These are phyloP conservation scores for Penicillium cosmopolitanum DNA, from an alignment of 495 filamentous ascomycete genomes.

Conservation along the genomic window DNA sequence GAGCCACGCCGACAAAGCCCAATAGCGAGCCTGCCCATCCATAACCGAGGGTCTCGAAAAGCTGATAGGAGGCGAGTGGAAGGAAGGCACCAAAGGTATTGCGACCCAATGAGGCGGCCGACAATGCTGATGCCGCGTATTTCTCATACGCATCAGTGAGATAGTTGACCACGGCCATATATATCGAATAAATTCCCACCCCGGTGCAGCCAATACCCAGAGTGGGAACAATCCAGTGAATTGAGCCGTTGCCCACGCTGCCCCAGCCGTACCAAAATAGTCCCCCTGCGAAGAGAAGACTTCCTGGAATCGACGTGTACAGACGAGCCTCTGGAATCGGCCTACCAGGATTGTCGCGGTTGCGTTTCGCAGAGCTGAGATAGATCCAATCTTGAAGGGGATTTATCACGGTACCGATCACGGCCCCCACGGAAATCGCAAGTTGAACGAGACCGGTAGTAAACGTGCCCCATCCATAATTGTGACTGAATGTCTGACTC, in stretches of 20 bases:
- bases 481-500: conserved; percentile 40
- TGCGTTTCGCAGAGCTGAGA: conserved; percentile 30
- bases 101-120: conserved; percentile 37
- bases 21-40: conserved; percentile 49
- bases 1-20: conserved; percentile 43
- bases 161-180: conserved; percentile 54
- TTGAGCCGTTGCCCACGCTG: conserved; percentile 23
- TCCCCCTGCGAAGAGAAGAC: conserved; percentile 43
- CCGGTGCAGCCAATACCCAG: conserved; percentile 38
- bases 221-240: conserved; percentile 49
- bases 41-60: conserved; percentile 46
- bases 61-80: conserved; percentile 41
- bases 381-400: conserved; percentile 46
- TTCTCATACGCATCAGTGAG: conserved; percentile 51
- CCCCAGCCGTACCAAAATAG: conserved; percentile 51
- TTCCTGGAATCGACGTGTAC: conserved; percentile 43
- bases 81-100: conserved; percentile 41
- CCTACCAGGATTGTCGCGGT: conserved; percentile 30
- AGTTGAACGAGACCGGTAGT: conserved; percentile 44
- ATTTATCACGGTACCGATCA: conserved; percentile 47
- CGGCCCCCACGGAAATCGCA: conserved; percentile 45
- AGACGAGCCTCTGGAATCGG: conserved; percentile 47
- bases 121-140: conserved; percentile 41
- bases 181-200: conserved; percentile 48
- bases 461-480: conserved; percentile 41